phyloP scores from a whole-genome alignment of 495 filamentous ascomycete species.

The Chlorociboria aeruginascens region DNA sequence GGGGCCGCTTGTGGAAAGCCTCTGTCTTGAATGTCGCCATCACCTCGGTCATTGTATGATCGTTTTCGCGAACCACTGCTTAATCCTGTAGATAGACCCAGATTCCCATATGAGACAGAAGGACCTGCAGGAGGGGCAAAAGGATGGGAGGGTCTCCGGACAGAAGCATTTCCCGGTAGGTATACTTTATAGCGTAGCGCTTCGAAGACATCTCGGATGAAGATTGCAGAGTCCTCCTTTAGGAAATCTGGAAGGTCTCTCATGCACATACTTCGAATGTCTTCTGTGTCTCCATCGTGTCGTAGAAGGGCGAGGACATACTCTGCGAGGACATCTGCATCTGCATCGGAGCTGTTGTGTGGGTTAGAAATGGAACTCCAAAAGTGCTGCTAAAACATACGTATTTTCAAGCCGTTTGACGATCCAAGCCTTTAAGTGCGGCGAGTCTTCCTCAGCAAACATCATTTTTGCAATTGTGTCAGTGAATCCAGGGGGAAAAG shows the following conservation, averaged over 20 bases:
- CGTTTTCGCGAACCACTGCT: conserved; percentile 39
- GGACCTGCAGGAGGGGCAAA: conserved; percentile 18
- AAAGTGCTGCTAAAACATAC: conserved; percentile 33
- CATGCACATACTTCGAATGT: conserved; percentile 61
- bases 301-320: conserved; percentile 87
- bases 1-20: conserved; percentile 14
- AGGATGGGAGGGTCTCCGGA: conserved; percentile 17
- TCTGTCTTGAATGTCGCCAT: conserved; percentile 32
- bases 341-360: conserved; percentile 70
- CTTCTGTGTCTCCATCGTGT: conserved; percentile 63
- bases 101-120: conserved; percentile 6
- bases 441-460: conserved; percentile 63
- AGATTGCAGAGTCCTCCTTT: conserved; percentile 65
- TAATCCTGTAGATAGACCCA: conserved; percentile 13
- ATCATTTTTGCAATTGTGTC: conserved; percentile 43
- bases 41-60: conserved; percentile 44
- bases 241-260: conserved; percentile 81
- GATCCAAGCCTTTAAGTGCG: conserved; percentile 75
- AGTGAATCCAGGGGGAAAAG: background rate
- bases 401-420: conserved; percentile 84
- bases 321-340: conserved; percentile 89
- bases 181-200: conserved; percentile 55
- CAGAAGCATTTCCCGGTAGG: conserved; percentile 39
- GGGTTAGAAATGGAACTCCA: conserved; percentile 1
- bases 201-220: conserved; percentile 79